These are phyloP conservation scores for Hymenoscyphus repandus DNA, from an alignment of 2,329 filamentous ascomycete species.

Conservation along the genomic window DNA sequence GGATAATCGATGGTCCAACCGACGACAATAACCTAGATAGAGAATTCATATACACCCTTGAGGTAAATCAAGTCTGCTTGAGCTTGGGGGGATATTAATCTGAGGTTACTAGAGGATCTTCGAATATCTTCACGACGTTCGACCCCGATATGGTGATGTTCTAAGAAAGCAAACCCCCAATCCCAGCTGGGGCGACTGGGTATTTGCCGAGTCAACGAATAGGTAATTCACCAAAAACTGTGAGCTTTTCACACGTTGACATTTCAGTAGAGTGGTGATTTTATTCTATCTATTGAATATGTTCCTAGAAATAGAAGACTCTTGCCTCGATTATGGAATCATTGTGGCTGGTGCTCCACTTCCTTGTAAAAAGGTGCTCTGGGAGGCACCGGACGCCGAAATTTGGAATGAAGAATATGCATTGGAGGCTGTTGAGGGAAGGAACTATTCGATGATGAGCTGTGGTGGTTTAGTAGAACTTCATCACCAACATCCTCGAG, in stretches of 20 bases:
- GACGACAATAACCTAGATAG: not conserved
- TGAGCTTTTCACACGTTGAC: no score
- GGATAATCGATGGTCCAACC: constrained; percentile 1
- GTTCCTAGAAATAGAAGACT: not conserved
- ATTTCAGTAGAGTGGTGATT: not conserved
- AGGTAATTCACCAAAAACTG: no score
- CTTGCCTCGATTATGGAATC: not conserved
- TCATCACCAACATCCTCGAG: not conserved
- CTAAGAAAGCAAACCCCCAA: not conserved
- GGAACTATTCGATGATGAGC: not conserved
- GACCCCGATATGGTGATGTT: not conserved
- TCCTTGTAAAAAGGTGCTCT: not conserved
- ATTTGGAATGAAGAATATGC: not conserved
- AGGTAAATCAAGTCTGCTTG: not conserved
- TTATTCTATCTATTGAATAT: not conserved
- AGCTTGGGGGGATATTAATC: not conserved
- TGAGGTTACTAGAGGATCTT: not conserved
- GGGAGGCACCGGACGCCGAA: not conserved
- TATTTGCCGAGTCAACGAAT: not conserved
- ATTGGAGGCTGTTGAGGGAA: not conserved
- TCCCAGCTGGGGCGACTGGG: not conserved
- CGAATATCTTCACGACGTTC: not conserved
- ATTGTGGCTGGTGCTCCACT: not conserved
- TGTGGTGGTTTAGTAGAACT: not conserved
- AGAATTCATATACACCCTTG: not conserved